These are phyloP conservation scores for Flagelloscypha sp. DNA, from an alignment of 768 basidiomycete genomes.

Conservation along the genomic window DNA sequence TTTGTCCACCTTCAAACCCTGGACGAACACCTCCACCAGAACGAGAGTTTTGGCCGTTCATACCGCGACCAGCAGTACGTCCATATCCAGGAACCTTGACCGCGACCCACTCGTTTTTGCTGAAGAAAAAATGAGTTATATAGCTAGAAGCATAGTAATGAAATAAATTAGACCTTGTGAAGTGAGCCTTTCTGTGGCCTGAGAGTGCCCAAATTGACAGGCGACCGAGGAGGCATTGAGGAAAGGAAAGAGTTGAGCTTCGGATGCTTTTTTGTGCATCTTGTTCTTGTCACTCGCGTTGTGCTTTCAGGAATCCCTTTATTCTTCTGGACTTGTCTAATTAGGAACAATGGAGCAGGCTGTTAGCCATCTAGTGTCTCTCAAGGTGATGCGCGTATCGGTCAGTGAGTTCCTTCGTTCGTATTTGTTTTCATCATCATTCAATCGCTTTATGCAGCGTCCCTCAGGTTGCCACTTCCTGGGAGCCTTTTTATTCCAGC, in stretches of 20 bases:
- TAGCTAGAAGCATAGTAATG: neutral
- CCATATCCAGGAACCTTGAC: constrained; percentile 88
- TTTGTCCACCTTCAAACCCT: constrained; percentile 96
- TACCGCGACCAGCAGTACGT: constrained; percentile 86
- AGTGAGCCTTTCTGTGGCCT: too few relatives aligned
- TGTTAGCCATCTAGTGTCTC: constrained; percentile 66
- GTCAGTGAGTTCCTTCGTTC: constrained; percentile 38
- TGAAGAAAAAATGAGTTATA: constrained; percentile 21
- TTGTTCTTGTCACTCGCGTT: too few relatives aligned
- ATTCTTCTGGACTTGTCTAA: too few relatives aligned
- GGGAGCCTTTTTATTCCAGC: constrained; percentile 84
- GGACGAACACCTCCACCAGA: constrained; percentile 77
- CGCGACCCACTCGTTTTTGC: constrained; percentile 94
- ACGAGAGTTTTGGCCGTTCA: constrained; percentile 93
- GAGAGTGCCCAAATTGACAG: too few relatives aligned
- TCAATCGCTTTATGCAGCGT: constrained; percentile 34
- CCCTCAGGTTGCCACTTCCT: constrained; percentile 66
- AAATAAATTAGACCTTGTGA: too few relatives aligned
- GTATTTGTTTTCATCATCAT: constrained; percentile 7
- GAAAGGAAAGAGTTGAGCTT: too few relatives aligned
- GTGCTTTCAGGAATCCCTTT: too few relatives aligned
- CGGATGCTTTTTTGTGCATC: too few relatives aligned
- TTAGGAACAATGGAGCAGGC: too few relatives aligned
- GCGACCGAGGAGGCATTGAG: too few relatives aligned
- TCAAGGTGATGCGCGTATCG: constrained; percentile 85